A percentile compares a stretch with the other conserved stretches of the same genome.
These are phyloP conservation scores for Laetiporus sulphureus DNA, from an alignment of 1,284 basidiomycete genomes.

Conservation along the genomic window DNA sequence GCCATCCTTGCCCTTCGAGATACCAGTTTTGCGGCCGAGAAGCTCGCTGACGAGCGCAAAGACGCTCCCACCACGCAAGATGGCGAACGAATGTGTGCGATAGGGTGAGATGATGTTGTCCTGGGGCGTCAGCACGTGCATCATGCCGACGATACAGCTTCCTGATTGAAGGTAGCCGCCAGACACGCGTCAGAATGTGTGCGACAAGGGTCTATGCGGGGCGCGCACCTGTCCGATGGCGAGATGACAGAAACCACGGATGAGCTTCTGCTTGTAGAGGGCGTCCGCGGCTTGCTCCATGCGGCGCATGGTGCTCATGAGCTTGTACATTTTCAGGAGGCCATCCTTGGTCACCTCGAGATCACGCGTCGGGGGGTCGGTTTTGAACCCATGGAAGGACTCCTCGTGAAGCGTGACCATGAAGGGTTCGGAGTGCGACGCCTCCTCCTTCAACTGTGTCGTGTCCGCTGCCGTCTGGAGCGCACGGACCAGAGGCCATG, in stretches of 20 bases:
- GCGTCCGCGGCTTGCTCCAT: constrained; percentile 98
- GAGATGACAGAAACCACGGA: constrained; percentile 97
- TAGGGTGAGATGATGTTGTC: constrained; percentile 97
- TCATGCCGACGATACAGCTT: constrained; percentile 97
- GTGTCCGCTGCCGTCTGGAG: constrained; percentile 69
- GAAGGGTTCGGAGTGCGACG: constrained; percentile 59
- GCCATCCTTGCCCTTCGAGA: constrained; percentile 97
- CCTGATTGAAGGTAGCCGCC: too few relatives aligned
- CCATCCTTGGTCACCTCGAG: constrained; percentile 83
- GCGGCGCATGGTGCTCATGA: constrained; percentile 90
- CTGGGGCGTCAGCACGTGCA: constrained; percentile 77
- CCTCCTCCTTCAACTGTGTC: constrained; percentile 49
- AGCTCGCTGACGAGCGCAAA: constrained; percentile 91
- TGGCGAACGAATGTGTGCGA: constrained; percentile 96
- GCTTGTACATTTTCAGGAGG: constrained; percentile 84
- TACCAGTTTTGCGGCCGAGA: constrained; percentile 85
- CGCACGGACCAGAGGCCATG: constrained; percentile 36
- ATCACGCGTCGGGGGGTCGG: constrained; percentile 77
- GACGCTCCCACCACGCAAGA: constrained; percentile 89
- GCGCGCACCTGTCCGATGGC: constrained; percentile 94
- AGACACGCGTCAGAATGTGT: background rate
- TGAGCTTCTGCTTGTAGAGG: constrained; percentile 88
- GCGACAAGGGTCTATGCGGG: background rate
- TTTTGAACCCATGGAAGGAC: constrained; percentile 80
- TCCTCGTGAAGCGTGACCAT: constrained; percentile 83